Percentiles rank a stretch among this genome's conserved stretches.
Evolutionary conservation across 345 rosid species (phyloP).

Genomic region (Eutrema heterophyllum): DNA sequence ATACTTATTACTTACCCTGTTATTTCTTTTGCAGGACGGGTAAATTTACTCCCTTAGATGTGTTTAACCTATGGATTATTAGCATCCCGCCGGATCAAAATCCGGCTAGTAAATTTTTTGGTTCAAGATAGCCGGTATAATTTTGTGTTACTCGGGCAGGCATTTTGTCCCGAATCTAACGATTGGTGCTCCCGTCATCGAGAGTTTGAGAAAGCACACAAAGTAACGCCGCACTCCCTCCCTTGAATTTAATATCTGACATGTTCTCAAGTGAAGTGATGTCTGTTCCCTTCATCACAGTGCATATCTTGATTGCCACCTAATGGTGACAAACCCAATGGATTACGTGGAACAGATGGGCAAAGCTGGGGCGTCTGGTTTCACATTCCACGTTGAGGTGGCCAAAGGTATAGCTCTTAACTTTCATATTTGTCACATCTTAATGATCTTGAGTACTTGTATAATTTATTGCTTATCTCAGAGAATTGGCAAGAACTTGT

Average conservation of each 20-base stretch:
- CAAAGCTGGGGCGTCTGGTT: slow-evolving; percentile 93
- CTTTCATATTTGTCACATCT: neutral
- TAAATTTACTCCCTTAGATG: neutral
- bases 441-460: neutral
- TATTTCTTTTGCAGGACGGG: slow-evolving; percentile 27
- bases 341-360: slow-evolving; percentile 76
- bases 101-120: neutral
- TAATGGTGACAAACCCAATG: slow-evolving; percentile 87
- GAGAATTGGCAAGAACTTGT: slow-evolving; percentile 86
- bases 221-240: slow-evolving; percentile 42
- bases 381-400: slow-evolving; percentile 88
- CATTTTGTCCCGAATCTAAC: slow-evolving; percentile 91
- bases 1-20: neutral
- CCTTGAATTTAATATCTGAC: neutral
- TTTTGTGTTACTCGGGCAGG: slow-evolving; percentile 35
- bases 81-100: neutral
- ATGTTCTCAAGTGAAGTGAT: no score
- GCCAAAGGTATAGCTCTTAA: slow-evolving; percentile 46
- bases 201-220: slow-evolving; percentile 88
- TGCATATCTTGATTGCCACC: slow-evolving; percentile 93
- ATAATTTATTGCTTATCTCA: slow-evolving; percentile 10
- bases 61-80: neutral
- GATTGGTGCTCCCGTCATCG: slow-evolving; percentile 82
- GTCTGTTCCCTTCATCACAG: slow-evolving; percentile 27
- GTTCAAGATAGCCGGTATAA: neutral